A percentile compares a stretch with the other conserved stretches of the same genome.
These are phyloP conservation scores for Verticillium isaacii DNA, from an alignment of 2,329 filamentous ascomycete genomes.

Conservation along the genomic window DNA sequence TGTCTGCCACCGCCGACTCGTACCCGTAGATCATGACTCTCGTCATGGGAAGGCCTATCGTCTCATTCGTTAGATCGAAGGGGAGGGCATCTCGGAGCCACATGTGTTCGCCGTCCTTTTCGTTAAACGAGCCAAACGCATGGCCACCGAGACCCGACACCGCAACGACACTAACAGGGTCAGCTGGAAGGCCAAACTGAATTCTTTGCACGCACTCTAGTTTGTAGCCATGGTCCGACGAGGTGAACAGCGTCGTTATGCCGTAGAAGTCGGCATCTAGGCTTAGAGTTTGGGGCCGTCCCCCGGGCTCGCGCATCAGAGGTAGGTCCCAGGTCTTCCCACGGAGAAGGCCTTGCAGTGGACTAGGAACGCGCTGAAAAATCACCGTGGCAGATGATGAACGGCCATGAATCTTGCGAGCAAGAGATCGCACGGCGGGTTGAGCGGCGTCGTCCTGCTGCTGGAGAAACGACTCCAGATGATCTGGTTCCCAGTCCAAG, in stretches of 20 bases:
- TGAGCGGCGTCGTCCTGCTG: not conserved
- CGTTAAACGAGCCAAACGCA: slow-evolving; percentile 20
- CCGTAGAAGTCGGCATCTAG: not conserved
- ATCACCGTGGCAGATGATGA: not conserved
- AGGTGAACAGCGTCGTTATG: not conserved
- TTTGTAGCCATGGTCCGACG: not conserved
- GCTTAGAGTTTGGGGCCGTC: not conserved
- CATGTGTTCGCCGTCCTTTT: slow-evolving; percentile 14
- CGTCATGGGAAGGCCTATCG: not conserved
- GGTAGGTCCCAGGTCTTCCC: not conserved
- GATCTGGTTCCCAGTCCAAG: not conserved
- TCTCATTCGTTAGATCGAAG: slow-evolving; percentile 6
- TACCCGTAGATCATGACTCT: slow-evolving; percentile 19
- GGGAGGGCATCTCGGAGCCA: slow-evolving; percentile 19
- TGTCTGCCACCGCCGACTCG: slow-evolving; percentile 7
- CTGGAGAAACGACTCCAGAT: not conserved
- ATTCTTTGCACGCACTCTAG: not conserved
- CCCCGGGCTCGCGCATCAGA: not conserved
- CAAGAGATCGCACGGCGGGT: not conserved
- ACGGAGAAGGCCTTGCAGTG: not conserved
- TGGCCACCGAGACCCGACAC: slow-evolving; percentile 16
- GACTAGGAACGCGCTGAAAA: not conserved
- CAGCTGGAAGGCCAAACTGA: too few relatives aligned
- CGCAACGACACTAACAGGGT: not conserved
- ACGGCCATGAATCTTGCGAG: not conserved